Conservation (phyloP, 2,329 filamentous ascomycete species). For the Cytospora piceicola region DNA sequence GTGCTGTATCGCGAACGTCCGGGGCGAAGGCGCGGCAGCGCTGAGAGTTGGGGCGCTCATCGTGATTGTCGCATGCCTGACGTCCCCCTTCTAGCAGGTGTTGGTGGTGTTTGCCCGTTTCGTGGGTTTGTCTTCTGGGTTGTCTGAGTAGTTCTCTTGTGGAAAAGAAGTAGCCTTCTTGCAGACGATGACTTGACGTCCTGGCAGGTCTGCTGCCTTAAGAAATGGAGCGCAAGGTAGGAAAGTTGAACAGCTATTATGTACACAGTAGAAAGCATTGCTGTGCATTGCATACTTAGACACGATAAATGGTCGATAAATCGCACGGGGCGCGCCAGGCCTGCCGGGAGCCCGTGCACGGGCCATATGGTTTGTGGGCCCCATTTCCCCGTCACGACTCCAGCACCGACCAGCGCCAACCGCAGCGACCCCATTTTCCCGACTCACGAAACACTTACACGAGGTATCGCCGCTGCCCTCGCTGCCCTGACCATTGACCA, state of each 20-base stretch:
- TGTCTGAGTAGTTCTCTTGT: neutral
- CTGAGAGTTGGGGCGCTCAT: constrained; percentile 35
- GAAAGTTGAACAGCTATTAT: neutral
- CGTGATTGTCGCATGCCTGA: constrained; percentile 7
- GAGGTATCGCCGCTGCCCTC: neutral
- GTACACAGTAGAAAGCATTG: neutral
- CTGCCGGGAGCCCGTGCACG: neutral
- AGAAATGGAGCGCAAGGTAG: neutral
- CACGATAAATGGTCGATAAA: neutral
- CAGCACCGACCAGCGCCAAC: neutral
- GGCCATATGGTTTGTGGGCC: neutral
- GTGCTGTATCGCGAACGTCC: constrained; percentile 60
- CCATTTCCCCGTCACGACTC: neutral
- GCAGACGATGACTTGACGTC: neutral
- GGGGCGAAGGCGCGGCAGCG: constrained; percentile 47
- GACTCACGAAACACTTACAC: neutral
- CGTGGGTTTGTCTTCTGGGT: neutral
- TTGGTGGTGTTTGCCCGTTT: neutral
- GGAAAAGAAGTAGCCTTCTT: neutral
- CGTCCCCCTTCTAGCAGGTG: neutral
- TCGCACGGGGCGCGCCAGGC: neutral
- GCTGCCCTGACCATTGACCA: too few species aligned
- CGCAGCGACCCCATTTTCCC: neutral
- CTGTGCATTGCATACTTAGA: too few species aligned
- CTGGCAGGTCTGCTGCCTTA: neutral